Percentiles rank a stretch among this genome's conserved stretches.
phyloP scores from a whole-genome alignment of 2,329 filamentous ascomycete species.

The Aspergillus quadricinctus region DNA sequence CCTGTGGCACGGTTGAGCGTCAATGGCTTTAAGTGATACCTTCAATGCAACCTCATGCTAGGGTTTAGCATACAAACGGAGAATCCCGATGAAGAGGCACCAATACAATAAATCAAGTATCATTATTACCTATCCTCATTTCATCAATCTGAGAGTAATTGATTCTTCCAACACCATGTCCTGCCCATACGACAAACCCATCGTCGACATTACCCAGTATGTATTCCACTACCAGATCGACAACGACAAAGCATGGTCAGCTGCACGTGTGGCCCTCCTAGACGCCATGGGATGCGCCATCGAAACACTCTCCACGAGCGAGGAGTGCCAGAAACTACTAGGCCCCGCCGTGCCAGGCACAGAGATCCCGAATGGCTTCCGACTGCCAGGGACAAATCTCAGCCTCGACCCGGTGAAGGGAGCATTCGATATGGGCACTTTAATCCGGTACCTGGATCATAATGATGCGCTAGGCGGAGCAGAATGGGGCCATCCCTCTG shows the following conservation, averaged over 20 bases:
- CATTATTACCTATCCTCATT: neutral
- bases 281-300: slow-evolving; percentile 25
- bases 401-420: slow-evolving; percentile 36
- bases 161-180: neutral
- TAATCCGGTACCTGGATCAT: slow-evolving; percentile 42
- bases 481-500: slow-evolving; percentile 44
- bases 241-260: slow-evolving; percentile 12
- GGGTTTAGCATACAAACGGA: neutral
- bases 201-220: slow-evolving; percentile 20
- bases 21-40: neutral
- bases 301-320: slow-evolving; percentile 19
- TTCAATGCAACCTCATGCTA: neutral
- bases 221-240: slow-evolving; percentile 17
- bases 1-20: neutral
- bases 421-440: slow-evolving; percentile 35
- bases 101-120: neutral
- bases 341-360: slow-evolving; percentile 13
- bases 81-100: neutral
- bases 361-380: slow-evolving; percentile 28
- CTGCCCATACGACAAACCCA: slow-evolving; percentile 31
- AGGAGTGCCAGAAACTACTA: slow-evolving; percentile 15
- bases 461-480: slow-evolving; percentile 39
- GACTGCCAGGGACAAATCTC: slow-evolving; percentile 36
- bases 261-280: slow-evolving; percentile 19
- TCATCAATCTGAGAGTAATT: neutral